These are phyloP conservation scores for Sporothrix humicola DNA, from an alignment of 2,329 filamentous ascomycete genomes.

Conservation along the genomic window DNA sequence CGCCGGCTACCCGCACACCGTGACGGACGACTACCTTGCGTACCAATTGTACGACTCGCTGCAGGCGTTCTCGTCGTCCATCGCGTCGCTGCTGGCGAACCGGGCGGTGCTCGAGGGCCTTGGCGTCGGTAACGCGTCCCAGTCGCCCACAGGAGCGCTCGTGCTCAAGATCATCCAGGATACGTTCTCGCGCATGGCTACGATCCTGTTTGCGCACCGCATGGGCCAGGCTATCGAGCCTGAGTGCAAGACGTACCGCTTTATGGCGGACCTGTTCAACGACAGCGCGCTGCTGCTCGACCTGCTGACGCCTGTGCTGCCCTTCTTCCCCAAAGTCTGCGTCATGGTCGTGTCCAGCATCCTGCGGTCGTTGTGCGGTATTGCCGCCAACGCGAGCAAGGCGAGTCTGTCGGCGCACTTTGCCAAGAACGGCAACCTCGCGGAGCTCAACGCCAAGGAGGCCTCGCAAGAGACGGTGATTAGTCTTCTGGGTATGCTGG, in stretches of 20 bases:
- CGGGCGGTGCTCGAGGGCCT: slow-evolving; percentile 79
- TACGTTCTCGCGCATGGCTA: slow-evolving; percentile 78
- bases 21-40: slow-evolving; percentile 81
- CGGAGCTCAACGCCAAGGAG: slow-evolving; percentile 93
- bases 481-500: slow-evolving; percentile 83
- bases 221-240: slow-evolving; percentile 84
- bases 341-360: slow-evolving; percentile 59
- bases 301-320: slow-evolving; percentile 76
- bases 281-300: slow-evolving; percentile 87
- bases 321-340: slow-evolving; percentile 56
- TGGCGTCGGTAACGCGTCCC: slow-evolving; percentile 81
- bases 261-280: slow-evolving; percentile 87
- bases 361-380: slow-evolving; percentile 74
- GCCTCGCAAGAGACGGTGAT: slow-evolving; percentile 95
- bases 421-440: slow-evolving; percentile 82
- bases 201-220: slow-evolving; percentile 82
- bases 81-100: slow-evolving; percentile 78
- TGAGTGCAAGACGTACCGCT: slow-evolving; percentile 87
- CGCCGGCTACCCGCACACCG: slow-evolving; percentile 84
- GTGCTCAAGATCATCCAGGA: slow-evolving; percentile 84
- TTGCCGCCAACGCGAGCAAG: slow-evolving; percentile 88
- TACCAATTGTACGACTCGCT: slow-evolving; percentile 76
- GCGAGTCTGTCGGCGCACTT: slow-evolving; percentile 92
- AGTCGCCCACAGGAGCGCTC: slow-evolving; percentile 79
- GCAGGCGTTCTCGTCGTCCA: slow-evolving; percentile 83